Evolutionary conservation across 2,329 filamentous ascomycete genomes (phyloP), one percentile per base, ranked within the genome.

Genomic region (Diatrype stigma): DNA sequence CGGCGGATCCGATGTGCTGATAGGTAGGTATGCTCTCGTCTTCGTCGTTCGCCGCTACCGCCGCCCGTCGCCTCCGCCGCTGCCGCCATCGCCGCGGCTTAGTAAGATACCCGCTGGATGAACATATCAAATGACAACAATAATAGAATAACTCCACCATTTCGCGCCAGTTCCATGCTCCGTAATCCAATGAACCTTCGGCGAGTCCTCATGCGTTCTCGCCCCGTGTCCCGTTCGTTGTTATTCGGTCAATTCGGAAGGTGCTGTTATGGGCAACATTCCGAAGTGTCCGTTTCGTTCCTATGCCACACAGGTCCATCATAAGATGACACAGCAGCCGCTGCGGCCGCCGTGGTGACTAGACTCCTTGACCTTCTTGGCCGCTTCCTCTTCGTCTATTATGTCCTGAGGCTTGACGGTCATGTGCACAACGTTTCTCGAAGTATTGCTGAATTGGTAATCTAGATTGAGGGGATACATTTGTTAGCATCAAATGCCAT

Each of bases 351-450:
- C 45, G 42, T 60, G 56, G n/a, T 56, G 57, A 23, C 58, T 56
- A 4, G 64, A 59, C 7, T 65, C 62, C 66, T 86, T 85, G 46
- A 76, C 73, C 11, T 77, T 79, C 64, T 84, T 83, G 53, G 82
- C 80, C 48, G 84, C 82, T 60, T 82, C 80, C 57, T 84, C 81
- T 61, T 89, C 87, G 51, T 90, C 86, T 46, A 87, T 75, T 37
- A 87, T 73, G 60, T 90, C 86, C 63, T 88, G 85, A 1, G 87
- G 87, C 62, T 86, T 87, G 61, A 90, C 78, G 1, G 85, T 89
- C 86, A 90, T 90, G 66, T 90, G 87, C 17, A 90, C 79, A 45
- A 90, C 84, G 59, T 90, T 90, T 1, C 84, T 77, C 14, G 75
- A 69, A 50, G 84, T 78, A 45, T 72, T 73, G 59, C 79, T 84